phyloP scores from a whole-genome alignment of 2,329 filamentous ascomycete species.

The Ophiosphaerella korrae region DNA sequence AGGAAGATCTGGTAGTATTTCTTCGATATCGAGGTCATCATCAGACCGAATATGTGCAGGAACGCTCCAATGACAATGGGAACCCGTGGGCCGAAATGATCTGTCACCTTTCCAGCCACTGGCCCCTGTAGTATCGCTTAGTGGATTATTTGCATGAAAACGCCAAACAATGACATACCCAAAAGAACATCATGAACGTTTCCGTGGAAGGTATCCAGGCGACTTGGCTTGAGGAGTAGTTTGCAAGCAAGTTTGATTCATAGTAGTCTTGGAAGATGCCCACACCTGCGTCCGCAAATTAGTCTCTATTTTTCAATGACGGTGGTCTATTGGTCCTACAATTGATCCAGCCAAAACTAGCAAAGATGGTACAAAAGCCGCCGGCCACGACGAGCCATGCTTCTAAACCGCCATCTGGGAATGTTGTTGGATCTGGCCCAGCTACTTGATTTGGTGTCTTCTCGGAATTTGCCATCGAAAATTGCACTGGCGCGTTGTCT shows the following conservation, averaged over 20 bases:
- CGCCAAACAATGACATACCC: neutral
- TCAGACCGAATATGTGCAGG: slow-evolving; percentile 60
- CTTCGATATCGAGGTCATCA: slow-evolving; percentile 62
- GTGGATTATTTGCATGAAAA: neutral
- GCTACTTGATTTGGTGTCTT: neutral
- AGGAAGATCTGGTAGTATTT: slow-evolving; percentile 58
- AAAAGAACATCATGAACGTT: slow-evolving; percentile 54
- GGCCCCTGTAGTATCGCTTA: slow-evolving; percentile 49
- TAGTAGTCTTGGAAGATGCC: slow-evolving; percentile 50
- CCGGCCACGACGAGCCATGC: slow-evolving; percentile 45
- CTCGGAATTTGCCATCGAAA: neutral
- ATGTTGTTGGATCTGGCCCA: neutral
- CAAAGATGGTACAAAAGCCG: slow-evolving; percentile 39
- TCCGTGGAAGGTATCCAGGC: slow-evolving; percentile 48
- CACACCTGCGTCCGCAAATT: slow-evolving; percentile 18
- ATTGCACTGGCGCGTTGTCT: too few relatives aligned
- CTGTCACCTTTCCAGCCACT: slow-evolving; percentile 22
- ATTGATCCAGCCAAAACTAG: slow-evolving; percentile 41
- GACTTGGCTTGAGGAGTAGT: slow-evolving; percentile 36
- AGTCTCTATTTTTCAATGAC: neutral
- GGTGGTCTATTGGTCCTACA: slow-evolving; percentile 1
- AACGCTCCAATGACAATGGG: slow-evolving; percentile 26
- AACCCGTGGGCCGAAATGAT: slow-evolving; percentile 52
- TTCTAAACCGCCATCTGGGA: neutral
- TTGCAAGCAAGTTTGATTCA: slow-evolving; percentile 33